Evolutionary conservation across 2,329 filamentous ascomycete genomes (phyloP).

Genomic region (Macrophomina pseudophaseolina): DNA sequence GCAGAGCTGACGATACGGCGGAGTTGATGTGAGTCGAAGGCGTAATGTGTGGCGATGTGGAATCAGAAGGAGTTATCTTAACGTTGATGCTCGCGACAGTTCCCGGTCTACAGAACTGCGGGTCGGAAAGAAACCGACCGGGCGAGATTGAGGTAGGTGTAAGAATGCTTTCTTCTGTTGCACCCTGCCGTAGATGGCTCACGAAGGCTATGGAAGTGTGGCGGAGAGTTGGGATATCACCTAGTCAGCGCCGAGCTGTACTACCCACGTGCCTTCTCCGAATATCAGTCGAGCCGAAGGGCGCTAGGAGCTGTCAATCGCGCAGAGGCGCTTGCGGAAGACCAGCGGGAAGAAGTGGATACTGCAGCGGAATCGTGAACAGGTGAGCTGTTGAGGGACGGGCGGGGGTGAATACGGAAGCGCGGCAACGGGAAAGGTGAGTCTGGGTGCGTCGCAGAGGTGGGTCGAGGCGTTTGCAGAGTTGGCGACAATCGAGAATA

Average conservation of each 20-base stretch:
- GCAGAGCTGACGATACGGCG: no score
- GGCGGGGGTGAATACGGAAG: not conserved
- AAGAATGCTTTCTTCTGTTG: not conserved
- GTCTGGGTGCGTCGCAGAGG: conserved; percentile 4
- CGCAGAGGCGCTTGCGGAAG: not conserved
- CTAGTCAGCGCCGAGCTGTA: not conserved
- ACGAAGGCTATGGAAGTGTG: not conserved
- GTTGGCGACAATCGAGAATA: conserved; percentile 2
- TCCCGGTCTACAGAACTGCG: not conserved
- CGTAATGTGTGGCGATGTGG: no score
- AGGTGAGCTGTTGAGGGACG: not conserved
- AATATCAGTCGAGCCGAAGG: not conserved
- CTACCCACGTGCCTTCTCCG: conserved; percentile 8
- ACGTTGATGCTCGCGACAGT: no score
- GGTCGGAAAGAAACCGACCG: no score
- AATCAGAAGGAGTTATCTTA: no score
- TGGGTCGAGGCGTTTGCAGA: conserved; percentile 11
- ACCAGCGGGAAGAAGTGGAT: no score
- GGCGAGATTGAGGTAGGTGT: not conserved
- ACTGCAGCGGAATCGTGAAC: not conserved
- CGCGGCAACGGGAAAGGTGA: not conserved
- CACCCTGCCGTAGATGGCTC: no score
- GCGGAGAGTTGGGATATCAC: not conserved
- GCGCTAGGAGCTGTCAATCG: not conserved
- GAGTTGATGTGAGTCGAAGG: not conserved